These are phyloP conservation scores for Fraxinus sp. DNA, from an alignment of 305 asterid species.

Conservation along the genomic window DNA sequence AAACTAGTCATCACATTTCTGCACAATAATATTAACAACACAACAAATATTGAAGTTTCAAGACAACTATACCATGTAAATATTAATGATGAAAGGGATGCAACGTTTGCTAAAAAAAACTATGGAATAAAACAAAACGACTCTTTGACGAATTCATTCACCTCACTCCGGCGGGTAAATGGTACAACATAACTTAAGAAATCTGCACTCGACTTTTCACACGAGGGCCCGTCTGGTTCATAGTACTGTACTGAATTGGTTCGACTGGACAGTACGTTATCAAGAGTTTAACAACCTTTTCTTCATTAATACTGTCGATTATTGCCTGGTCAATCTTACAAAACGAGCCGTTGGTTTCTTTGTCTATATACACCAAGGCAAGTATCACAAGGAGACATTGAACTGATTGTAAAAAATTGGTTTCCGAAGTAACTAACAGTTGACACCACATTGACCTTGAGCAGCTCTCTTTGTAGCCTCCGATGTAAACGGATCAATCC, in stretches of 20 bases:
- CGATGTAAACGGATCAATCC: not conserved
- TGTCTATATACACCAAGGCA: conserved; percentile 31
- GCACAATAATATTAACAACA: conserved; percentile 1
- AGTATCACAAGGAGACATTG: not conserved
- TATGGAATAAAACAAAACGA: not conserved
- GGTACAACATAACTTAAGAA: conserved; percentile 10
- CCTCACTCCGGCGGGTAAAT: not conserved
- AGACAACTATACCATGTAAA: not conserved
- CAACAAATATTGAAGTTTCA: not conserved
- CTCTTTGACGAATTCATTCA: conserved; percentile 5
- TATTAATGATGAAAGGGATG: not conserved
- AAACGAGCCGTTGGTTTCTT: not conserved
- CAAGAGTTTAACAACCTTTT: not conserved
- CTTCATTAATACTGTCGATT: not conserved
- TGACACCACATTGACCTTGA: not conserved
- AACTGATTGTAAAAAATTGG: not conserved
- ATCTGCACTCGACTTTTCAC: conserved; percentile 1
- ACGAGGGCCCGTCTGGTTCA: not conserved
- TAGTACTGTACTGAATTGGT: not conserved
- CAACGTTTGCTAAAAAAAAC: not conserved
- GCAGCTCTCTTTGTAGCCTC: not conserved
- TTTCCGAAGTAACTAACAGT: not conserved
- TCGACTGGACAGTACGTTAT: not conserved
- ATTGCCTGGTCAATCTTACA: not conserved
- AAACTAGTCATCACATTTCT: not conserved